Conservation (phyloP, 176 grass and related monocot genomes). For the Phoenix dactylifera region DNA sequence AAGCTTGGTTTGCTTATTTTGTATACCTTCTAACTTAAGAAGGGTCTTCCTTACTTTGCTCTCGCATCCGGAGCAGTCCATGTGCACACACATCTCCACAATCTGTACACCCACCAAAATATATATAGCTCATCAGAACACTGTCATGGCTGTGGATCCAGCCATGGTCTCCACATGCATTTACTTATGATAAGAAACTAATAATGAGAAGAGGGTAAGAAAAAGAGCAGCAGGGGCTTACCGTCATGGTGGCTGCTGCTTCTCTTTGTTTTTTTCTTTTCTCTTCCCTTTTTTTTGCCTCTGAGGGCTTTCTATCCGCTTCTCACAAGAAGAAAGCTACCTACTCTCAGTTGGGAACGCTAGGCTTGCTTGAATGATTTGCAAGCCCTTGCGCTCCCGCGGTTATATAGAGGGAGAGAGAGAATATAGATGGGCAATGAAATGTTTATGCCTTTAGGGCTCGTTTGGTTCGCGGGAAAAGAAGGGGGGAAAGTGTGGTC, state of each 20-base stretch:
- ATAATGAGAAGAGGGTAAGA: neutral
- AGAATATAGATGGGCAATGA: too few species aligned
- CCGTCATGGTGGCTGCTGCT: slow-evolving; percentile 27
- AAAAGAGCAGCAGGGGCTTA: neutral
- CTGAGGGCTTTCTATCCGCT: too few species aligned
- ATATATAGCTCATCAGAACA: neutral
- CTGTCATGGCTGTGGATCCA: neutral
- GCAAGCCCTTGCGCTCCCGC: too few species aligned
- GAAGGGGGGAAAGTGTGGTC: too few species aligned
- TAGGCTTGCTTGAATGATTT: too few species aligned
- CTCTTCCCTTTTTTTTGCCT: neutral
- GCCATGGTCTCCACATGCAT: neutral
- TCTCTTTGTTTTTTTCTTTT: neutral
- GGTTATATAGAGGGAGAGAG: too few species aligned
- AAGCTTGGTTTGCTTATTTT: too few species aligned
- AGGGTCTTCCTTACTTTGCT: slow-evolving; percentile 62
- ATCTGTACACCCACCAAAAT: slow-evolving; percentile 23
- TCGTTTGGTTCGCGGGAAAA: too few species aligned
- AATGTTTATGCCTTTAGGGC: too few species aligned
- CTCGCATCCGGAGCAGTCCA: slow-evolving; percentile 77
- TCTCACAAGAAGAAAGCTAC: too few species aligned
- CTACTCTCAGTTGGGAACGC: too few species aligned
- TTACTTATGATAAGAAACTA: neutral
- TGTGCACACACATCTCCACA: slow-evolving; percentile 65
- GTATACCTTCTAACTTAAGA: slow-evolving; percentile 36